A percentile compares a stretch with the other conserved stretches of the same genome.
These are phyloP conservation scores for Postia placenta DNA, from an alignment of 768 basidiomycete species.

Conservation along the genomic window DNA sequence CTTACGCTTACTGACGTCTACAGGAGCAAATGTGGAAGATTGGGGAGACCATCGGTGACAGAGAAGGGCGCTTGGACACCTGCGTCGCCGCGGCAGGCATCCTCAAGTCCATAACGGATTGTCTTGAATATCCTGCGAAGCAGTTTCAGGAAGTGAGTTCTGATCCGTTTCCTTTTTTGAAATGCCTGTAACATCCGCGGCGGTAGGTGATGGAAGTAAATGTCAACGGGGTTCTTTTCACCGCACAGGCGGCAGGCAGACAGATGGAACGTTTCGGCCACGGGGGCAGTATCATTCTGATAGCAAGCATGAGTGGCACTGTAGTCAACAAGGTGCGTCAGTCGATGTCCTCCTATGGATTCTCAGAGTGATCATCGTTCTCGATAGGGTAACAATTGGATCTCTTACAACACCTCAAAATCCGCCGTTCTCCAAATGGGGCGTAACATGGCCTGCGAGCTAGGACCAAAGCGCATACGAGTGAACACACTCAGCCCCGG, in stretches of 20 bases:
- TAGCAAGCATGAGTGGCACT: conserved; percentile 38
- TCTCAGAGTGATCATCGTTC: not conserved
- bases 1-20: not conserved
- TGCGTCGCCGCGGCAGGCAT: conserved; percentile 79
- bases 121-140: conserved; percentile 58
- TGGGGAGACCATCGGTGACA: conserved; percentile 53
- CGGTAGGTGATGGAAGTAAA: conserved; percentile 60
- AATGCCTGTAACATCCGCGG: not conserved
- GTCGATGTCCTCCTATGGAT: not conserved
- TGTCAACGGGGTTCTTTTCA: conserved; percentile 35
- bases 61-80: conserved; percentile 66
- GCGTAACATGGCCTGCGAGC: conserved; percentile 77
- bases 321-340: conserved; percentile 62
- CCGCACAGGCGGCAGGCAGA: conserved; percentile 31
- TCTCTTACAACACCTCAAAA: conserved; percentile 74
- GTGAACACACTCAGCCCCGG: conserved; percentile 77
- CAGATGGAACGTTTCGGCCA: conserved; percentile 30
- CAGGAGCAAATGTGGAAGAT: conserved; percentile 39
- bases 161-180: not conserved
- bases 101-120: conserved; percentile 46
- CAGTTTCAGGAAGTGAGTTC: conserved; percentile 49
- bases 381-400: conserved; percentile 64
- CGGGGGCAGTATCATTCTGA: conserved; percentile 35
- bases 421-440: conserved; percentile 76
- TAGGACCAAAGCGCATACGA: conserved; percentile 58